A percentile compares a stretch with the other conserved stretches of the same genome.
Evolutionary conservation across 2,329 filamentous ascomycete genomes (phyloP).

Genomic region (Sporothrix pseudoabietina): DNA sequence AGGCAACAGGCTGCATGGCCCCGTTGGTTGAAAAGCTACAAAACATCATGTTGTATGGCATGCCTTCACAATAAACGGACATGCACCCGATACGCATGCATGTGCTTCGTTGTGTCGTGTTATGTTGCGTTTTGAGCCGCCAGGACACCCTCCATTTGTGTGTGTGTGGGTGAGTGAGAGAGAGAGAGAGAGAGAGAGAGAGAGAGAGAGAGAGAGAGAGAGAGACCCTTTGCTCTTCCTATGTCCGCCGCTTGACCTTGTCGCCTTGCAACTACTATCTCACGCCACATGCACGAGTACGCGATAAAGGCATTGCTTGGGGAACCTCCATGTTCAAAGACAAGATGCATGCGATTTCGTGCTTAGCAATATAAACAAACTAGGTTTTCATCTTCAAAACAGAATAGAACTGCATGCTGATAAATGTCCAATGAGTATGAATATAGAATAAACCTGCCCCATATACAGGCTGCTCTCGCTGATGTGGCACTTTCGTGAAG

Average conservation of each 20-base stretch:
- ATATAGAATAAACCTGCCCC: neutral
- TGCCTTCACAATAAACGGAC: neutral
- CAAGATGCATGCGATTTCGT: neutral
- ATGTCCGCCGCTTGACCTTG: neutral
- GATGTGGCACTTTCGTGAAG: too few species aligned
- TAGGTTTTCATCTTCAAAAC: neutral
- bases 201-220: too few species aligned
- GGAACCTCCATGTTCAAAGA: neutral
- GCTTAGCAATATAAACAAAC: too few species aligned
- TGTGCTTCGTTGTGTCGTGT: neutral
- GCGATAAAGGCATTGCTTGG: neutral
- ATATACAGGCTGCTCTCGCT: neutral
- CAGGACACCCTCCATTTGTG: neutral
- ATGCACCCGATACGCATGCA: conserved; percentile 9
- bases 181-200: too few species aligned
- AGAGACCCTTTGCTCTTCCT: neutral
- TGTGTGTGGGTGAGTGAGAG: too few species aligned
- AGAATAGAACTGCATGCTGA: neutral
- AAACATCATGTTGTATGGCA: neutral
- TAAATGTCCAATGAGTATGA: too few species aligned
- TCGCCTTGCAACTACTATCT: neutral
- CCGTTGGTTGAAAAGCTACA: neutral
- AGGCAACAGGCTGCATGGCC: neutral
- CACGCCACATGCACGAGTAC: neutral
- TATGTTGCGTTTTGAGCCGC: neutral